Base-by-base conservation (phyloP, 2,329 filamentous ascomycete genomes). In the Trichophyton schoenleinii region DNA sequence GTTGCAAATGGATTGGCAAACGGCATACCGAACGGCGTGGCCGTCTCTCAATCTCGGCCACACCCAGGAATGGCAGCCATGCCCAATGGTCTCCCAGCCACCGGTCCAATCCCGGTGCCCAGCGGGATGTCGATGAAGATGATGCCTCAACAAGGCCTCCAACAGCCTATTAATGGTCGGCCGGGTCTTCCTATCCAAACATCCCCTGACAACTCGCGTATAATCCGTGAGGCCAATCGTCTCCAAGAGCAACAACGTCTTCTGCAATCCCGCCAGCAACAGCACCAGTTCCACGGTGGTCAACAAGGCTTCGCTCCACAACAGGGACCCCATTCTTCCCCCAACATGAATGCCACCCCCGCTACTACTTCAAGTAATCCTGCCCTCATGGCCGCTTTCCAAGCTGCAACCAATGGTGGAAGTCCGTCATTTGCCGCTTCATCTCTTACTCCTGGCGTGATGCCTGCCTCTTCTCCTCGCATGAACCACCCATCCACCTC, bases 81-180 rank as follows among this genome's bases (percentile, higher is more conserved):
- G 68, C 70, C 74, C 57, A 71, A 69, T 59, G 72, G 73, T 38
- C 66, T 64, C 48, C 67, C 70, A 61, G 69, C 83, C 78, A 69
- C 78, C 81, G 72, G 73, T 72, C 64, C 79, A 75, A 60, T 80
- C 73, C 64, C 80, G 78, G 53, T 42, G 3, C 52, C 79, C 77
- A 62, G 80, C 76, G 28, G 83, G 77, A 79, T 83, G 69, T 80
- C 83, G 48, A 81, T 88, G 77, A 77, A 77, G 64, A 78, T 78
- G 72, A 73, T 76, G 66, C 71, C 73, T 15, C 73, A 87, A 64
- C 79, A 83, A 60, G 81, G 86, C 60, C 81, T 89, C 76, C 81
- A 83, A 53, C 74, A 74, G 60, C 68, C 66, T 34, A 70, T 74
- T 60, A 69, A 69, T 38, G 65, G 68, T 18, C 70, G 74, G 46